Base-by-base conservation (phyloP, 2,329 filamentous ascomycete genomes). In the Fusarium sp. region DNA sequence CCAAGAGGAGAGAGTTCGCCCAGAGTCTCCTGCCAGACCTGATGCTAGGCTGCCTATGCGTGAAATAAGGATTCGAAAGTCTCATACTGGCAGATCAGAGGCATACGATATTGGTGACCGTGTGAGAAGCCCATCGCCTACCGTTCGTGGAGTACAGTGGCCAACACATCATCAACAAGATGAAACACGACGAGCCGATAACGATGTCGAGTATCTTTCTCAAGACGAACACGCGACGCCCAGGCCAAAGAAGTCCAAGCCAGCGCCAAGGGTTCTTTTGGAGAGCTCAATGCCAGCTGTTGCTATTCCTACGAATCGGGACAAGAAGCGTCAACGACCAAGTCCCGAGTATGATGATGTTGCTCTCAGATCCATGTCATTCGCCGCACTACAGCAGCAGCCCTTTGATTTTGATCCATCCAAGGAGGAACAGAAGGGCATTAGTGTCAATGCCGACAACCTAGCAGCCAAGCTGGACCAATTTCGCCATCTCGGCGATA, bases 371-470 rank as follows among this genome's bases (percentile, higher is more conserved):
- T 79, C 80, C 11, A 91, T 91, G 89, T 83, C 83, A 50, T 91
- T 87, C 78, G 73, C 83, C 3, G 84, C 88, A 34, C 82, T 91
- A 14, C 84, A 83, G 61, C 81, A 82, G 3, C 87, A 91, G 74
- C 83, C 85, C 1, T 91, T 91, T 71, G 89, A 91, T 77, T 86
- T 87, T 68, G 89, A 91, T 71, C 89, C 89, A 4, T 83, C 87
- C 56, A 85, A 85, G 63, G 83, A 83, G 64, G 79, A 76, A 57
- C 82, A 80, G 79, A 80, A 81, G 70, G 73, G 81, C 77, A 65
- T 82, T 75, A 71, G 83, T 77, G 71, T 80, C 75, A 70, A 81
- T 67, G 84, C 83, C 20, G 83, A 83, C 39, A 84, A 85, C 32
- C 79, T 90, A 6, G 81, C 85, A 9, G 83, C 87, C 11, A 88